Conservation (phyloP, 1,284 basidiomycete genomes). For the Exobasidium cylindrosporum region DNA sequence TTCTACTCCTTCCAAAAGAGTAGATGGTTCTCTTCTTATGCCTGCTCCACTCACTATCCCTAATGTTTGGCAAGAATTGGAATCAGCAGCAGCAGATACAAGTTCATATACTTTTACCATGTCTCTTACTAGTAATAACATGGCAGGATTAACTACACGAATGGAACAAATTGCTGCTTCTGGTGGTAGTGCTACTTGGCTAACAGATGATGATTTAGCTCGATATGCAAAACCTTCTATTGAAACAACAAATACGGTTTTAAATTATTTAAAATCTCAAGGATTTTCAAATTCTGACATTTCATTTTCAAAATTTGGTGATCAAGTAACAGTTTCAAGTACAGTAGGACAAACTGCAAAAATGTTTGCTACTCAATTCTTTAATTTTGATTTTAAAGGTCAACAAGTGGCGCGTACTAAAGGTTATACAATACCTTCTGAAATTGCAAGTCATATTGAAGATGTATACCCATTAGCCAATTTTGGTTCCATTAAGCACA, state of each 20-base stretch:
- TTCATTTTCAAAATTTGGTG: background rate
- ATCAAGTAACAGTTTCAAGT: slow-evolving; percentile 19
- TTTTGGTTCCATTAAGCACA: slow-evolving; percentile 4
- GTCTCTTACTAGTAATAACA: slow-evolving; percentile 11
- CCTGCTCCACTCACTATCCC: slow-evolving; percentile 10
- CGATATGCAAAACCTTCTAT: slow-evolving; percentile 16
- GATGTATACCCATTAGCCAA: slow-evolving; percentile 15
- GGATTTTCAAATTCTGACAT: slow-evolving; percentile 12
- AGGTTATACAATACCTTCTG: slow-evolving; percentile 15
- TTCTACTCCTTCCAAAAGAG: background rate
- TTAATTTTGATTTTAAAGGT: slow-evolving; percentile 8
- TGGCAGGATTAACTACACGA: slow-evolving; percentile 15
- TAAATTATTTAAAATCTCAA: slow-evolving; percentile 9
- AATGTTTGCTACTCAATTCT: slow-evolving; percentile 18
- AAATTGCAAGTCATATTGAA: slow-evolving; percentile 13
- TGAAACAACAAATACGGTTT: slow-evolving; percentile 11
- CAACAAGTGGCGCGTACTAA: slow-evolving; percentile 9
- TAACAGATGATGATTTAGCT: slow-evolving; percentile 19
- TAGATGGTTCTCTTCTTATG: slow-evolving; percentile 1
- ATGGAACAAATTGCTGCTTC: slow-evolving; percentile 18
- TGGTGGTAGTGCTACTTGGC: slow-evolving; percentile 13
- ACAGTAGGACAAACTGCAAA: slow-evolving; percentile 18
- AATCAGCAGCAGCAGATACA: background rate
- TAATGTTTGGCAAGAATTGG: background rate
- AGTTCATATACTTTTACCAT: slow-evolving; percentile 20